Evolutionary conservation across 805 yeast genomes (phyloP).

Genomic region (Suhomyces xylopsoci): DNA sequence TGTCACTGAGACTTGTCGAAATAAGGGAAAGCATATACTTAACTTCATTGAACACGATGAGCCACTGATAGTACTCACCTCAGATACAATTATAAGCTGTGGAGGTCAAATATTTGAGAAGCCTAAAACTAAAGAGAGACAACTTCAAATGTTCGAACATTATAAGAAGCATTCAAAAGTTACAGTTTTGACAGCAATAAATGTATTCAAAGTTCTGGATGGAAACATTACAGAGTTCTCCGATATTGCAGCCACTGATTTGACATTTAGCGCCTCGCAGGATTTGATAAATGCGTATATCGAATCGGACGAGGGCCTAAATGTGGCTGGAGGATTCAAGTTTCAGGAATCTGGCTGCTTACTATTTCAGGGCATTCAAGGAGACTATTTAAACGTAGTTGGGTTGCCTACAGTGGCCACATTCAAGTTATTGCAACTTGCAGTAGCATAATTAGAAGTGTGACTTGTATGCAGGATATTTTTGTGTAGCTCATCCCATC

Average conservation of each 20-base stretch:
- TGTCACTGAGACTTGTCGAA: constrained; percentile 65
- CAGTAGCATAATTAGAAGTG: not conserved
- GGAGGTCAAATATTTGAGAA: constrained; percentile 70
- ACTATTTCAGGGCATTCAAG: constrained; percentile 59
- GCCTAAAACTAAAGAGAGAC: constrained; percentile 46
- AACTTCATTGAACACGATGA: constrained; percentile 28
- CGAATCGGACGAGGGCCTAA: constrained; percentile 65
- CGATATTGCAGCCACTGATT: constrained; percentile 35
- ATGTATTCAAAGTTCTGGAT: constrained; percentile 16
- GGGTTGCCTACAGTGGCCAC: constrained; percentile 77
- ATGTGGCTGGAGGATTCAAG: constrained; percentile 91
- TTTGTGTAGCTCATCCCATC: constrained; percentile 7
- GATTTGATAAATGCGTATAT: constrained; percentile 63
- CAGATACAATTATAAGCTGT: constrained; percentile 75
- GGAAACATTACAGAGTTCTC: constrained; percentile 4
- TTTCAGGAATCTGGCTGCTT: constrained; percentile 73
- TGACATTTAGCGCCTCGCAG: constrained; percentile 51
- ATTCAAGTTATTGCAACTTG: constrained; percentile 40
- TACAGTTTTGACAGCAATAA: constrained; percentile 35
- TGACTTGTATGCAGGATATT: constrained; percentile 3
- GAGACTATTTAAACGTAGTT: constrained; percentile 84
- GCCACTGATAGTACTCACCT: constrained; percentile 46
- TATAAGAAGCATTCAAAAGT: constrained; percentile 21
- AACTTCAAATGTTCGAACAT: constrained; percentile 25
- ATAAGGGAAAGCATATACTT: constrained; percentile 65